phyloP scores from a whole-genome alignment of 345 rosid species.

The Lumnitzera racemosa region DNA sequence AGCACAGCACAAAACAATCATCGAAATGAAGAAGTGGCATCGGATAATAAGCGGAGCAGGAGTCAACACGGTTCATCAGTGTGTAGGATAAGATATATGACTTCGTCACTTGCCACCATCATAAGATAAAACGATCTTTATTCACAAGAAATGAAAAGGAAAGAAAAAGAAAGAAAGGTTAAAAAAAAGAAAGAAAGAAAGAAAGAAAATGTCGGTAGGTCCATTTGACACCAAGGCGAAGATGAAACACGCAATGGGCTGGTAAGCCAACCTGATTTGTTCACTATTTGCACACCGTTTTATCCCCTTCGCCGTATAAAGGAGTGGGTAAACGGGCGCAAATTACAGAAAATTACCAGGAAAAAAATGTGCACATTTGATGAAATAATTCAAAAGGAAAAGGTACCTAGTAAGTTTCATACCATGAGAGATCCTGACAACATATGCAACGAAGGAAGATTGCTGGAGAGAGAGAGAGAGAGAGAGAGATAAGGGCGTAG shows the following conservation, averaged over 20 bases:
- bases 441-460: too few relatives aligned
- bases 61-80: conserved; percentile 35
- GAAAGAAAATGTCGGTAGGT: conserved; percentile 25
- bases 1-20: not conserved
- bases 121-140: not conserved
- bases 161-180: not conserved
- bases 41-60: conserved; percentile 53
- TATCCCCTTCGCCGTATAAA: conserved; percentile 30
- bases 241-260: conserved; percentile 34
- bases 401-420: not conserved
- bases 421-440: too few relatives aligned
- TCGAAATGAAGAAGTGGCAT: conserved; percentile 17
- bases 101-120: conserved; percentile 35
- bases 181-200: not conserved
- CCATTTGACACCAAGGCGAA: conserved; percentile 53
- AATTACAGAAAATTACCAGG: not conserved
- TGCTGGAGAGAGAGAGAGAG: too few relatives aligned
- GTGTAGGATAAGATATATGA: conserved; percentile 36
- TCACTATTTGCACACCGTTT: conserved; percentile 39
- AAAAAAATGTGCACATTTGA: not conserved
- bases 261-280: conserved; percentile 42
- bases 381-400: not conserved
- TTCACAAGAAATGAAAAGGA: too few relatives aligned
- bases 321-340: conserved; percentile 53
- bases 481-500: too few relatives aligned